Percentiles rank a stretch among this genome's conserved stretches.
These are phyloP conservation scores for Cladosporium oxysporum DNA, from an alignment of 2,329 filamentous ascomycete species.

Conservation along the genomic window DNA sequence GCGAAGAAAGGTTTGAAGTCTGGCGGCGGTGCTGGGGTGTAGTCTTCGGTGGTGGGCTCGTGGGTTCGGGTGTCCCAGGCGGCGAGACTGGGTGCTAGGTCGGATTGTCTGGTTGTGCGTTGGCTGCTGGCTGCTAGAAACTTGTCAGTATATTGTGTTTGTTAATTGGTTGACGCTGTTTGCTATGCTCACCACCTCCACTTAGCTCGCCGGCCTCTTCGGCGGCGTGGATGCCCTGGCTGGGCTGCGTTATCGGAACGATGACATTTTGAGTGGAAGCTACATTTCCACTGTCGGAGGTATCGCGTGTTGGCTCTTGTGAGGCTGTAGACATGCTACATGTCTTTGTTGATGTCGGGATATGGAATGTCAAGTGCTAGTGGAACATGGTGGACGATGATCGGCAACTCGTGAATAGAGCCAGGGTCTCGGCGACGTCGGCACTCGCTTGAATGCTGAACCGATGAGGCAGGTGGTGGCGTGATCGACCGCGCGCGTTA, in stretches of 20 bases:
- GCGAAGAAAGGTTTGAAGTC: slow-evolving; percentile 82
- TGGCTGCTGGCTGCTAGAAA: slow-evolving; percentile 8
- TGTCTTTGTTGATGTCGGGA: slow-evolving; percentile 11
- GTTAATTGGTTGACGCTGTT: background rate
- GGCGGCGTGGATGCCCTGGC: slow-evolving; percentile 1
- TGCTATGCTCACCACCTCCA: slow-evolving; percentile 14
- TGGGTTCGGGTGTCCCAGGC: slow-evolving; percentile 19
- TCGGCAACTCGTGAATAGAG: background rate
- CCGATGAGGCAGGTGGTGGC: slow-evolving; percentile 14
- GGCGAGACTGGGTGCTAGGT: slow-evolving; percentile 16
- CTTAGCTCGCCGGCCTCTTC: slow-evolving; percentile 16
- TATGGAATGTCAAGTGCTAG: background rate
- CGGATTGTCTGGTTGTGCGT: slow-evolving; percentile 17
- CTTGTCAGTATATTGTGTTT: background rate
- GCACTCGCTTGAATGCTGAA: background rate
- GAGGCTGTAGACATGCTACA: slow-evolving; percentile 19
- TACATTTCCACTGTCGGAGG: background rate
- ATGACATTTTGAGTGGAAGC: slow-evolving; percentile 1
- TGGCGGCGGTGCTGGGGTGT: slow-evolving; percentile 3
- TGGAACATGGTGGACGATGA: background rate
- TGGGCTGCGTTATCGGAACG: slow-evolving; percentile 8
- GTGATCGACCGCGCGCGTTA: slow-evolving; percentile 8
- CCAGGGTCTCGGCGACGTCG: slow-evolving; percentile 8
- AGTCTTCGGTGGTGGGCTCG: background rate
- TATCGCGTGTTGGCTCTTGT: slow-evolving; percentile 8